These are phyloP conservation scores for Rhodotorula taiwanensis DNA, from an alignment of 768 basidiomycete genomes.

Conservation along the genomic window DNA sequence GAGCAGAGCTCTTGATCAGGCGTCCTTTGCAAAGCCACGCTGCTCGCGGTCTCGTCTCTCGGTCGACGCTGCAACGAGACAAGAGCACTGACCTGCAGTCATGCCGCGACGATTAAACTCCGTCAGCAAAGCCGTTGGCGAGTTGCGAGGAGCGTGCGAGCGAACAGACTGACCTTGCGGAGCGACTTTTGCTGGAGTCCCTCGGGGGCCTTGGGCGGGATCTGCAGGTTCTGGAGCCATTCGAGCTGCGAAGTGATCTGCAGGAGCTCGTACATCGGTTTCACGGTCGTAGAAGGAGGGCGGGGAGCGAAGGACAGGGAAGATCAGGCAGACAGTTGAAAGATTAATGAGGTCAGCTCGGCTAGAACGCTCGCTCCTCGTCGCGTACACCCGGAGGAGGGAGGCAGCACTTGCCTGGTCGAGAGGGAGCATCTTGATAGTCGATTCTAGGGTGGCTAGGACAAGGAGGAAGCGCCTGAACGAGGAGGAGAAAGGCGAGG, in stretches of 20 bases:
- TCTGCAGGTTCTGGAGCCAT: constrained; percentile 80
- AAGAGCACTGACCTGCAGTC: too few relatives aligned
- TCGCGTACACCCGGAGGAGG: background rate
- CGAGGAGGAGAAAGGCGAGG: background rate
- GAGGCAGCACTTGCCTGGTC: background rate
- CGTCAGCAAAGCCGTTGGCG: too few relatives aligned
- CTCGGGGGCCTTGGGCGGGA: constrained; percentile 62
- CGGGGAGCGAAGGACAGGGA: background rate
- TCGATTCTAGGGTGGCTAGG: too few relatives aligned
- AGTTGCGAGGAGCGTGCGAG: background rate
- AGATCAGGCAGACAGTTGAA: background rate
- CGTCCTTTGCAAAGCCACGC: too few relatives aligned
- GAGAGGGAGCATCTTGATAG: background rate
- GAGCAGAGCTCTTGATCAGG: too few relatives aligned
- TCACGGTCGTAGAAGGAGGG: background rate
- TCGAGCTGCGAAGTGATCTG: constrained; percentile 60
- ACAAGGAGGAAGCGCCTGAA: background rate
- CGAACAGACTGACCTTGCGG: constrained; percentile 76
- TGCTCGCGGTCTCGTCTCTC: too few relatives aligned
- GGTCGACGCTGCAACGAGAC: too few relatives aligned
- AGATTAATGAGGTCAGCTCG: background rate
- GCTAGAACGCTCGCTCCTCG: too few relatives aligned
- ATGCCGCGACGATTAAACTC: too few relatives aligned
- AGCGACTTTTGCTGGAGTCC: constrained; percentile 74
- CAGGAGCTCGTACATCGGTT: background rate